Evolutionary conservation across 2,329 filamentous ascomycete species (phyloP).

Genomic region (Aspergillus sp.): DNA sequence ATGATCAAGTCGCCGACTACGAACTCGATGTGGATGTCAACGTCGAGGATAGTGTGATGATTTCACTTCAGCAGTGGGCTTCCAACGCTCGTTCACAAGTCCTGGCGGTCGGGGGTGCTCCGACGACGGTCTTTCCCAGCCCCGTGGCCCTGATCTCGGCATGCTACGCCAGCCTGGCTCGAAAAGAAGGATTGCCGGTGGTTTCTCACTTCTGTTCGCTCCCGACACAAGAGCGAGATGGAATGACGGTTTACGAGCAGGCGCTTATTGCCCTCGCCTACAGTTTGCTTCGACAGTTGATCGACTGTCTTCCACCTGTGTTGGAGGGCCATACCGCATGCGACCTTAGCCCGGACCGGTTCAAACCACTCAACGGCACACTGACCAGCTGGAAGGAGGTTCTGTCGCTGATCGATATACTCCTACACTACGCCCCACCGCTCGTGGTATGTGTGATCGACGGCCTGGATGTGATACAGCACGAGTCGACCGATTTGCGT

Average conservation of each 20-base stretch:
- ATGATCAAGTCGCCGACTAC: conserved; percentile 32
- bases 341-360: conserved; percentile 35
- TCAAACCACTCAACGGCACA: conserved; percentile 32
- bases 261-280: conserved; percentile 37
- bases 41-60: conserved; percentile 24
- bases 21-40: conserved; percentile 26
- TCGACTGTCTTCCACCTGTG: conserved; percentile 35
- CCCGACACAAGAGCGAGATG: conserved; percentile 17
- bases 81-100: conserved; percentile 31
- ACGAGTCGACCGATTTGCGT: conserved; percentile 30
- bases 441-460: conserved; percentile 37
- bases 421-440: conserved; percentile 34
- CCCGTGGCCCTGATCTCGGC: conserved; percentile 33
- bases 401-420: conserved; percentile 33
- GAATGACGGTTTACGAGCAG: conserved; percentile 25
- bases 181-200: conserved; percentile 29
- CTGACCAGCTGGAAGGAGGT: conserved; percentile 35
- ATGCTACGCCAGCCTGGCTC: conserved; percentile 31
- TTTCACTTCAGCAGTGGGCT: conserved; percentile 34
- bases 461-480: conserved; percentile 32
- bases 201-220: conserved; percentile 38
- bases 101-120: conserved; percentile 29
- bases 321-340: conserved; percentile 33
- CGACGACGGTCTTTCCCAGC: conserved; percentile 22
- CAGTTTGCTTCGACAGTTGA: conserved; percentile 38